These are phyloP conservation scores for Neophaeococcomyces aloes DNA, from an alignment of 2,329 filamentous ascomycete species.

Conservation along the genomic window DNA sequence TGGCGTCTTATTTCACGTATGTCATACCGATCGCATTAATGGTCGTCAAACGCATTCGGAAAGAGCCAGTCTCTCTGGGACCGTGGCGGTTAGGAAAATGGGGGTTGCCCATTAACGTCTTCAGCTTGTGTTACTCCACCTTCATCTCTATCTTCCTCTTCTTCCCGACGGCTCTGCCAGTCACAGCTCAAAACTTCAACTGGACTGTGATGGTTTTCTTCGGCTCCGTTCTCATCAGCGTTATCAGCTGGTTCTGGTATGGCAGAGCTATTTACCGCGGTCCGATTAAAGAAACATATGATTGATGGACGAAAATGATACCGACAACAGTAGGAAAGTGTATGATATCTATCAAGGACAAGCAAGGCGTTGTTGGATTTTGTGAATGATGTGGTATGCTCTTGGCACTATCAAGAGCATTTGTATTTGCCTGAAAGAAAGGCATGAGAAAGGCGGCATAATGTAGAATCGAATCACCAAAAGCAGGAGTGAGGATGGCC, in stretches of 20 bases:
- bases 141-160: constrained; percentile 28
- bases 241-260: constrained; percentile 17
- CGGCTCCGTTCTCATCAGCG: constrained; percentile 23
- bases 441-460: no score
- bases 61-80: constrained; percentile 20
- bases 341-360: no score
- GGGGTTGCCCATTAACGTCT: constrained; percentile 24
- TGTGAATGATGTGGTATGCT: no score
- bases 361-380: no score
- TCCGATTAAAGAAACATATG: constrained; percentile 15
- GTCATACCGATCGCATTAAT: constrained; percentile 12
- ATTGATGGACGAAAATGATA: not conserved
- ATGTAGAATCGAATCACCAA: no score
- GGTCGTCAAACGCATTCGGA: not conserved
- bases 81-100: constrained; percentile 24
- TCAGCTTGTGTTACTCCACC: constrained; percentile 24
- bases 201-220: constrained; percentile 37
- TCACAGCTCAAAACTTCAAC: constrained; percentile 29
- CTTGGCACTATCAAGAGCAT: no score
- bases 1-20: constrained; percentile 20
- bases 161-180: constrained; percentile 26
- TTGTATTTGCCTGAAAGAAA: no score
- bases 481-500: no score
- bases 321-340: no score
- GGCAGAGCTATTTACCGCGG: constrained; percentile 14